Evolutionary conservation across 257 asterid species (phyloP).

Genomic region (Plantago major): DNA sequence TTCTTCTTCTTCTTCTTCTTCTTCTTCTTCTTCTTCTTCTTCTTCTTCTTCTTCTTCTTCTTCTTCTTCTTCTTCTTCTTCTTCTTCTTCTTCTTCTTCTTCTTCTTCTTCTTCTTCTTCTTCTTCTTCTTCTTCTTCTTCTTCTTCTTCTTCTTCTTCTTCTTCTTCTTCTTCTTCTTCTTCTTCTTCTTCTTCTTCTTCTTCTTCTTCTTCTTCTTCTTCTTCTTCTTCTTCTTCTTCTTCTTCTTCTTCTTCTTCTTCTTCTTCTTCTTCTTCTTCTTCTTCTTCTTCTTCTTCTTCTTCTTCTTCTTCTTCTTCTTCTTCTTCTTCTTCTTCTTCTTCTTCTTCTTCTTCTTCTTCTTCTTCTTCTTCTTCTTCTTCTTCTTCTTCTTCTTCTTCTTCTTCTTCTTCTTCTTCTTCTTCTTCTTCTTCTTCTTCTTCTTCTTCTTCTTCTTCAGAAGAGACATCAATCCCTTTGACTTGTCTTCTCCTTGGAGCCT

Average conservation of each 20-base stretch:
- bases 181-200: background rate
- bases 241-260: background rate
- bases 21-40: background rate
- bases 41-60: background rate
- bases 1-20: background rate
- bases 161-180: background rate
- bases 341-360: background rate
- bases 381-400: background rate
- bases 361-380: background rate
- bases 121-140: background rate
- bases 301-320: background rate
- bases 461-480: too few relatives aligned
- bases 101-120: background rate
- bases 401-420: background rate
- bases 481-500: too few relatives aligned
- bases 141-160: background rate
- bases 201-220: background rate
- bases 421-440: background rate
- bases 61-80: background rate
- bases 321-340: background rate
- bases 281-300: background rate
- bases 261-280: background rate
- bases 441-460: too few relatives aligned
- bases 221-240: background rate
- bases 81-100: background rate